These are phyloP conservation scores for Shiraia bambusicola DNA, from an alignment of 2,329 filamentous ascomycete genomes.

Conservation along the genomic window DNA sequence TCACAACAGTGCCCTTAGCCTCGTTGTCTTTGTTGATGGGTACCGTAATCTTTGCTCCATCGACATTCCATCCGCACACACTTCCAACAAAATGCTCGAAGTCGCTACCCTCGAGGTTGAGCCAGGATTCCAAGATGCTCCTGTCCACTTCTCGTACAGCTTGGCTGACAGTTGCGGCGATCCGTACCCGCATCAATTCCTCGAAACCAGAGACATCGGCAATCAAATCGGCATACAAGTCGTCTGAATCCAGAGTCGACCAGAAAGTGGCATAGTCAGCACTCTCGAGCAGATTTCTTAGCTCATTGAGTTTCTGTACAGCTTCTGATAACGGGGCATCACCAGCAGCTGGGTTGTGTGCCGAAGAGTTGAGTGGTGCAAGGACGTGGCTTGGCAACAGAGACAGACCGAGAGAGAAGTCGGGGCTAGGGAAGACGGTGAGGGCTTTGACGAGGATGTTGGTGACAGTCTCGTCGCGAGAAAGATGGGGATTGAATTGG, in stretches of 20 bases:
- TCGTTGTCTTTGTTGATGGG: conserved; percentile 88
- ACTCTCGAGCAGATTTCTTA: conserved; percentile 85
- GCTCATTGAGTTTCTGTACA: conserved; percentile 78
- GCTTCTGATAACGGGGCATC: conserved; percentile 79
- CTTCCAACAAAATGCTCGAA: conserved; percentile 54
- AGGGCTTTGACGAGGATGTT: conserved; percentile 98
- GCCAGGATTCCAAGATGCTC: conserved; percentile 52
- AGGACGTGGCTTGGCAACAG: conserved; percentile 86
- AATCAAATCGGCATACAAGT: conserved; percentile 91
- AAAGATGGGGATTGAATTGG: conserved; percentile 98
- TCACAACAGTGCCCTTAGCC: conserved; percentile 91
- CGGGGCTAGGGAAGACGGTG: conserved; percentile 92
- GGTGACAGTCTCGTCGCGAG: conserved; percentile 95
- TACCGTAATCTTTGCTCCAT: conserved; percentile 67
- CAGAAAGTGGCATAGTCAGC: conserved; percentile 93
- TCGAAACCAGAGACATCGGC: conserved; percentile 95
- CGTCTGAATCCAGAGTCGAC: conserved; percentile 87
- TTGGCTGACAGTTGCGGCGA: conserved; percentile 83
- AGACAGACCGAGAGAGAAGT: conserved; percentile 92
- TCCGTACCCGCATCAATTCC: conserved; percentile 86
- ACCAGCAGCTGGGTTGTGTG: conserved; percentile 56
- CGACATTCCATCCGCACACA: conserved; percentile 78
- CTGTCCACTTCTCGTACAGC: conserved; percentile 73
- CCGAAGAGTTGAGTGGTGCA: conserved; percentile 56
- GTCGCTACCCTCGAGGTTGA: conserved; percentile 50